Evolutionary conservation across 441 rosid genomes (phyloP), one percentile per base, ranked within the genome.

Genomic region (Adansonia grandidieri): DNA sequence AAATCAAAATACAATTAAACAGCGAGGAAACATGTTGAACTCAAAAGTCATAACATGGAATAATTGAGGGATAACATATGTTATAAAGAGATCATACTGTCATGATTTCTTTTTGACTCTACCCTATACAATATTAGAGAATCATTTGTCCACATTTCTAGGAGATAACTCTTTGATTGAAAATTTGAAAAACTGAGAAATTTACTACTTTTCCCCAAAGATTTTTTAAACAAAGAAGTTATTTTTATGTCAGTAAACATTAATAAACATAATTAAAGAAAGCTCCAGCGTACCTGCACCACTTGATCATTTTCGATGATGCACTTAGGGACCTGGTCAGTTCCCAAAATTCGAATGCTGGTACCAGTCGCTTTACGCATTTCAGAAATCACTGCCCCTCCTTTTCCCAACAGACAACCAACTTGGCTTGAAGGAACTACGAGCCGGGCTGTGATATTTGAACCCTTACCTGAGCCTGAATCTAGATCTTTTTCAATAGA

Each of bases 321-420:
- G 80, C 95, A 96, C 84, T 90, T 94, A 14, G 96, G 95, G 73
- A 82, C 82, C 87, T 87, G 91, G 79, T 89, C 94, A 73, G 60
- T 80, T 77, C 82, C 86, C 64, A 92, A 32, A 82, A 96, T 81
- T 80, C 87, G 80, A 56, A 96, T 90, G 81, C 71, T 40, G 62
- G 98, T 77, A 74, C 96, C 88, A 71, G 98, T 93, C 48, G 64
- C 81, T 79, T 82, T 91, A 77, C 99, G 90, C 88, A 93, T 93
- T 84, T 92, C 98, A 37, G 97, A 89, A 81, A 94, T 84, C 74
- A 91, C 89, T 28, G 82, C 60, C 71, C 98, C 99, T 85, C 98
- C 92, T 87, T 92, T 93, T 51, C 99, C 98, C 88, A 96, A 77
- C 86, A 96, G 84, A 84, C 97, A 94, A 71, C 98, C 98, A 82